Evolutionary conservation across 768 basidiomycete species (phyloP).

Genomic region (Rickenella mellea): DNA sequence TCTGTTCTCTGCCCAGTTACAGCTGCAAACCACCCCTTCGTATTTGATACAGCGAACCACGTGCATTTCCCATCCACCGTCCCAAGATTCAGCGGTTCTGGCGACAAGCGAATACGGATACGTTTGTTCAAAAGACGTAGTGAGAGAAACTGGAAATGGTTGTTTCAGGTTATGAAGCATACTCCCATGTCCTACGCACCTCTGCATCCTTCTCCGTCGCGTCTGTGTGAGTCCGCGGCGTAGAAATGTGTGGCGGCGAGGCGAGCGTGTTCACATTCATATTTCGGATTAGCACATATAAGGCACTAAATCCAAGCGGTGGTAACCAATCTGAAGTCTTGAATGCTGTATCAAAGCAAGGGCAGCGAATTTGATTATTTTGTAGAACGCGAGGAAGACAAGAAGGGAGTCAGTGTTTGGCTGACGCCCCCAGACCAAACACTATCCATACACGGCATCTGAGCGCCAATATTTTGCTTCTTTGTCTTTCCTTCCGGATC

Average conservation of each 20-base stretch:
- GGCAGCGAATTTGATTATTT: too few relatives aligned
- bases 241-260: neutral
- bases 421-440: too few relatives aligned
- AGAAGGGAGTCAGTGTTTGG: too few relatives aligned
- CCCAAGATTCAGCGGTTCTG: conserved; percentile 34
- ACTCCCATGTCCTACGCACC: neutral
- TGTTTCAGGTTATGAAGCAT: neutral
- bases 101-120: conserved; percentile 54
- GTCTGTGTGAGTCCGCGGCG: neutral
- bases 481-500: too few relatives aligned
- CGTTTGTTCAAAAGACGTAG: conserved; percentile 45
- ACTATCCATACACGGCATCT: too few relatives aligned
- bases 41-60: conserved; percentile 51
- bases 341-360: too few relatives aligned
- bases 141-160: conserved; percentile 23
- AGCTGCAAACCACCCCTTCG: conserved; percentile 64
- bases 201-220: neutral
- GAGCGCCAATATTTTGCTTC: too few relatives aligned
- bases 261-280: neutral
- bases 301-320: too few relatives aligned
- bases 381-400: too few relatives aligned
- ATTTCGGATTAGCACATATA: too few relatives aligned
- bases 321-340: too few relatives aligned
- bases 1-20: conserved; percentile 31
- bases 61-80: conserved; percentile 32